Evolutionary conservation across 1,139 yeast genomes (phyloP), one percentile per base, ranked within the genome.

Genomic region (Suhomyces yuchorum): DNA sequence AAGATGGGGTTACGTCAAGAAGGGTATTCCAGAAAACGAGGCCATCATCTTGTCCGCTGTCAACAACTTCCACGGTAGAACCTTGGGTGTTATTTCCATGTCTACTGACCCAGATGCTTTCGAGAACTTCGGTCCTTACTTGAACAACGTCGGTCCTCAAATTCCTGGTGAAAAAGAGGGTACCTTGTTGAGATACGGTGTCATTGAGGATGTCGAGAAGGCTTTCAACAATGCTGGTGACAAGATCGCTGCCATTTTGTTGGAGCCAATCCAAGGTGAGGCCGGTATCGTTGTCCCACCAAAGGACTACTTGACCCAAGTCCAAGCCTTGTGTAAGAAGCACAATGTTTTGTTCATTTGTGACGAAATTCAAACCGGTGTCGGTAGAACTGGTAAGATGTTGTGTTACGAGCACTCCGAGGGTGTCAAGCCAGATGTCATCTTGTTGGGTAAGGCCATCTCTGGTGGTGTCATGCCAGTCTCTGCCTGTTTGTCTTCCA

Each of bases 261-360:
- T 92, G 58, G 99, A 92, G 72, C 98, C 98, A 54, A 92, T 92
- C 62, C 99, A 92, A 71, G 99, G 99, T 67, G 99, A 92, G 70
- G 99, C 99, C 33, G 99, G 98, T 60, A 92, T 92, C 57, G 96
- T 92, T 34, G 97, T 92, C 23, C 98, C 98, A 47, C 96, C 95
- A 55, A 73, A 70, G 47, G 96, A 82, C 61, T 92, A 92, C 73
- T 80, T 92, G 57, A 70, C 84, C 49, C 73, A 77, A 58, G 97
- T 92, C 32, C 81, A 82, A 58, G 82, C 73, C 50, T 78, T 92
- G 54, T 91, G 97, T 75, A 83, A 82, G 63, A 74, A 90, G 70
- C 78, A 92, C 78, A 90, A 92, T 61, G 91, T 89, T 24, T 76
- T 92, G 63, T 79, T 92, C 61, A 92, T 92, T 69, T 90, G 96